A percentile compares a stretch with the other conserved stretches of the same genome.
These are phyloP conservation scores for Spathaspora girioi DNA, from an alignment of 805 yeast genomes.

Conservation along the genomic window DNA sequence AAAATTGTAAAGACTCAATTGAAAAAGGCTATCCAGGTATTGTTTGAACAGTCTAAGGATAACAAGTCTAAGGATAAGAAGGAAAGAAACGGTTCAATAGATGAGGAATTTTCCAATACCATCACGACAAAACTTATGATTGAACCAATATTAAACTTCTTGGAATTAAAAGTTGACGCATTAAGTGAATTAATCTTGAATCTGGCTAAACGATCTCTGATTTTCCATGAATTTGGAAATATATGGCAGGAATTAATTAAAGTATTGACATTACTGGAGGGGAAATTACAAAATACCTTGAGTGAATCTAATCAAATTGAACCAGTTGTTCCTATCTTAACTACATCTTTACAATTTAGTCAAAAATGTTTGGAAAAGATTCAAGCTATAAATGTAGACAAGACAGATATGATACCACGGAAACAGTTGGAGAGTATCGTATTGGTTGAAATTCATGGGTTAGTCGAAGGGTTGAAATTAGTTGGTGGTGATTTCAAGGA, in stretches of 20 bases:
- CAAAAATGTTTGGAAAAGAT: background rate
- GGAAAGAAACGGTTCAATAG: constrained; percentile 5
- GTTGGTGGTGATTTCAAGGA: background rate
- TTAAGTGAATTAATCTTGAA: constrained; percentile 19
- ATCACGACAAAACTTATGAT: constrained; percentile 29
- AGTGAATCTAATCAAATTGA: constrained; percentile 2
- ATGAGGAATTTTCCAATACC: constrained; percentile 34
- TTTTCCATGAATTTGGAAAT: constrained; percentile 22
- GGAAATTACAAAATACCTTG: constrained; percentile 14
- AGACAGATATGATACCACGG: background rate
- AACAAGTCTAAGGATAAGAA: background rate
- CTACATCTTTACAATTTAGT: constrained; percentile 5
- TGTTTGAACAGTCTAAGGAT: constrained; percentile 7
- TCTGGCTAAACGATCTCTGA: constrained; percentile 23
- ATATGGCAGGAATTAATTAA: constrained; percentile 26
- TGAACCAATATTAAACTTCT: constrained; percentile 27
- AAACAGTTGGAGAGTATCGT: background rate
- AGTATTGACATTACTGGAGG: constrained; percentile 24
- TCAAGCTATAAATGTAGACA: background rate
- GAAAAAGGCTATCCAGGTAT: constrained; percentile 7
- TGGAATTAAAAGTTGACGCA: constrained; percentile 27
- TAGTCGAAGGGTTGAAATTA: constrained; percentile 4
- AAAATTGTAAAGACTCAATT: constrained; percentile 16
- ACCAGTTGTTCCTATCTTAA: constrained; percentile 2
- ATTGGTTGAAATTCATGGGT: constrained; percentile 2